These are phyloP conservation scores for Vanrija humicola DNA, from an alignment of 1,284 basidiomycete species.

Conservation along the genomic window DNA sequence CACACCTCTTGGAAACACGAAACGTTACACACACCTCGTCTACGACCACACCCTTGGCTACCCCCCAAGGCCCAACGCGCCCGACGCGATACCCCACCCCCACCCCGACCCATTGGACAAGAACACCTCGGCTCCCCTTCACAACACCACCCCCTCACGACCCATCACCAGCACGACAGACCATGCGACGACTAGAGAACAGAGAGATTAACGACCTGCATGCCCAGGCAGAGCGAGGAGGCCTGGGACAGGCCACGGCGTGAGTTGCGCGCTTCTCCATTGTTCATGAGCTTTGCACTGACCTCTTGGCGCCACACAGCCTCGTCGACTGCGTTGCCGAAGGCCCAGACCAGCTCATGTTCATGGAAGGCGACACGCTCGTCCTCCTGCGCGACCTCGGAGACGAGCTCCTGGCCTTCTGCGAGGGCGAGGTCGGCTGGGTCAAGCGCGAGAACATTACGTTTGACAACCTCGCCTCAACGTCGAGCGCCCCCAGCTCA, in stretches of 20 bases:
- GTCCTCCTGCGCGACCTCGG: constrained; percentile 71
- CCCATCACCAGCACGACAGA: not conserved
- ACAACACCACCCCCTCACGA: not conserved
- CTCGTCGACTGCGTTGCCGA: constrained; percentile 68
- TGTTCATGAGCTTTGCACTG: not conserved
- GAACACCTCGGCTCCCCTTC: not conserved
- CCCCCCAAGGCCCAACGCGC: no score
- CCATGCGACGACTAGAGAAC: constrained; percentile 31
- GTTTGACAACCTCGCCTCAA: constrained; percentile 10
- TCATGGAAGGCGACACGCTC: constrained; percentile 77
- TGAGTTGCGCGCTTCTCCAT: constrained; percentile 19
- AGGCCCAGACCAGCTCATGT: constrained; percentile 77
- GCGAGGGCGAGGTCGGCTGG: constrained; percentile 84
- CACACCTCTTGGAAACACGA: no score
- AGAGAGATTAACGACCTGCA: constrained; percentile 38
- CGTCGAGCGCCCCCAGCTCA: constrained; percentile 15
- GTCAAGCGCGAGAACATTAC: constrained; percentile 56
- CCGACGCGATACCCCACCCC: no score
- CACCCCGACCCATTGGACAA: no score
- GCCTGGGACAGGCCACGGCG: constrained; percentile 39
- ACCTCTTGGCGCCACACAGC: constrained; percentile 14
- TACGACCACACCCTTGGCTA: no score
- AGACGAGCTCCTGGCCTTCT: constrained; percentile 62
- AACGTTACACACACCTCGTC: no score
- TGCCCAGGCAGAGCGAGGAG: constrained; percentile 35